A percentile compares a stretch with the other conserved stretches of the same genome.
Evolutionary conservation across 257 asterid genomes (phyloP).

Genomic region (Orobanche coerulescens): DNA sequence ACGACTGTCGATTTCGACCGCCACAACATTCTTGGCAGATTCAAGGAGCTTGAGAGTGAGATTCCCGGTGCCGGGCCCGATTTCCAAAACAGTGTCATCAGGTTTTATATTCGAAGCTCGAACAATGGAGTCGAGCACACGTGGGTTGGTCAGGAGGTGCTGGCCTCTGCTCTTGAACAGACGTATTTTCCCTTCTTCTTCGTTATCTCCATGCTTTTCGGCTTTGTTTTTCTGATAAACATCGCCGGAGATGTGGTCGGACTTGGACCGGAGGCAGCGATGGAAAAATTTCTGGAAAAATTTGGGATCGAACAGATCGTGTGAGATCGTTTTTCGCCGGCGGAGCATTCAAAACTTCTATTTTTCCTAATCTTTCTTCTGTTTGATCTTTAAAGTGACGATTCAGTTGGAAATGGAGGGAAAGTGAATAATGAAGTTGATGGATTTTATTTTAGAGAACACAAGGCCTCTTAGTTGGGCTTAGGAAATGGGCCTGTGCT

Average conservation of each 20-base stretch:
- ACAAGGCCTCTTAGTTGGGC: too few species aligned
- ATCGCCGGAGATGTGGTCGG: constrained; percentile 35
- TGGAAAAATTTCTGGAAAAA: constrained; percentile 2
- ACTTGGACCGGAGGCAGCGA: constrained; percentile 34
- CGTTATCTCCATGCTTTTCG: constrained; percentile 14
- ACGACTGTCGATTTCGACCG: constrained; percentile 74
- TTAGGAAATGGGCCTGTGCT: too few species aligned
- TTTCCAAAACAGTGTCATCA: constrained; percentile 77
- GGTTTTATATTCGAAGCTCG: constrained; percentile 49
- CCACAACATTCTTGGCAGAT: constrained; percentile 59
- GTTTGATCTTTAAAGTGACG: not conserved
- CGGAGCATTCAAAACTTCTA: constrained; percentile 31
- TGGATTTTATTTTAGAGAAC: too few species aligned
- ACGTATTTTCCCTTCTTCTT: constrained; percentile 29
- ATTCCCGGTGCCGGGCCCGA: constrained; percentile 97
- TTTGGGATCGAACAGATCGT: constrained; percentile 17
- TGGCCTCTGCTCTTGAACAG: constrained; percentile 82
- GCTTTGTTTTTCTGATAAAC: constrained; percentile 17
- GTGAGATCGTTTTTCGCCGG: constrained; percentile 18
- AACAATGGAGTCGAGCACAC: constrained; percentile 64
- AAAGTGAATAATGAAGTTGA: constrained; percentile 13
- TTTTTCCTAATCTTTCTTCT: not conserved
- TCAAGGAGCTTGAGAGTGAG: constrained; percentile 83
- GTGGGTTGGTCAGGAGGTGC: constrained; percentile 71
- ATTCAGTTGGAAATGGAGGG: constrained; percentile 17